phyloP scores from a whole-genome alignment of 106 monocot genomes.

The Gastrodia elata region DNA sequence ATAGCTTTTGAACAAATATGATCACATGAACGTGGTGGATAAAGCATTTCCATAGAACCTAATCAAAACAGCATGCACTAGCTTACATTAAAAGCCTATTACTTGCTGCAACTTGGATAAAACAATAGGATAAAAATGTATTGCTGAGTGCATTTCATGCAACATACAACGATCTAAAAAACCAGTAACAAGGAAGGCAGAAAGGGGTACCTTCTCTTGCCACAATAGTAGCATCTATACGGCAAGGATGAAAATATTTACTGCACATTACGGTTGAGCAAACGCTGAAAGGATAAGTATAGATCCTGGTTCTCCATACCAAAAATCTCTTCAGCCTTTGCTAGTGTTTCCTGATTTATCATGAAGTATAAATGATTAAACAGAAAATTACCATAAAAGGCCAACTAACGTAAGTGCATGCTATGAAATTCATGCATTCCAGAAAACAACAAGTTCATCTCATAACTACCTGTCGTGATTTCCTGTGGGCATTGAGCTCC shows the following conservation, averaged over 20 bases:
- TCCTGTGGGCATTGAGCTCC: conserved; percentile 86
- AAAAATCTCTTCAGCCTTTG: conserved; percentile 81
- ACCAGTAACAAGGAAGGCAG: not conserved
- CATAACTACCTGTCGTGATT: conserved; percentile 61
- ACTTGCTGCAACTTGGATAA: not conserved
- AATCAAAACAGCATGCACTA: not conserved
- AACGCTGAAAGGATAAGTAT: conserved; percentile 65
- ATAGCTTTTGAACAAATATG: too few species aligned
- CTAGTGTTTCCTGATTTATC: conserved; percentile 54
- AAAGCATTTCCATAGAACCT: not conserved
- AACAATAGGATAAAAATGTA: not conserved
- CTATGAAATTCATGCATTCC: not conserved
- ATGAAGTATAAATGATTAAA: not conserved
- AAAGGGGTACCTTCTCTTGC: not conserved
- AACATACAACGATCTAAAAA: not conserved
- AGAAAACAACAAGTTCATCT: not conserved
- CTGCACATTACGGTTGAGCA: conserved; percentile 49
- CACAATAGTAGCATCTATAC: not conserved
- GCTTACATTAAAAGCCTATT: not conserved
- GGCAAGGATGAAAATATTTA: conserved; percentile 11
- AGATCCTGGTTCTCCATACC: conserved; percentile 77
- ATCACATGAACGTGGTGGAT: too few species aligned
- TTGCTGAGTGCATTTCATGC: not conserved
- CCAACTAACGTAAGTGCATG: not conserved
- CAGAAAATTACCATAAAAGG: not conserved